Conservation (phyloP, 345 rosid species). For the Populus davidiana region DNA sequence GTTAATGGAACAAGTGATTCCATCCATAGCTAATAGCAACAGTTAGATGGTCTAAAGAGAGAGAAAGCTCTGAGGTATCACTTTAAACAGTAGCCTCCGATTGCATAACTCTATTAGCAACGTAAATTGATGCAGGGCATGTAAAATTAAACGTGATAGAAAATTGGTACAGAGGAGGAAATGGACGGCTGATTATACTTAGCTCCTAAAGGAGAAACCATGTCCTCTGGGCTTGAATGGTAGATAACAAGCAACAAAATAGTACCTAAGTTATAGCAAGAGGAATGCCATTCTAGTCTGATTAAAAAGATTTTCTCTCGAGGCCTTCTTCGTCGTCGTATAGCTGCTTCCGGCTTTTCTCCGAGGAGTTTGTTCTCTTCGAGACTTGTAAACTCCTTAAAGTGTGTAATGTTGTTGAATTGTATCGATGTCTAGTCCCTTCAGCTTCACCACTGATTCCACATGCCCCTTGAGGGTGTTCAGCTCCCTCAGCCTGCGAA, state of each 20-base stretch:
- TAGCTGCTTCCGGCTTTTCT: neutral
- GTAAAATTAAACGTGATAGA: neutral
- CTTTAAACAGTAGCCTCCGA: neutral
- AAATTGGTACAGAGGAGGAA: neutral
- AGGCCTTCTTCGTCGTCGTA: constrained; percentile 11
- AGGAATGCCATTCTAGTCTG: constrained; percentile 2
- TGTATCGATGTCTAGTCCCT: constrained; percentile 79
- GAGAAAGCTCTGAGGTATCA: too few relatives aligned
- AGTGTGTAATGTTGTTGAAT: constrained; percentile 84
- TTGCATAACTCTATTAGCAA: neutral
- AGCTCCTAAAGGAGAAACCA: neutral
- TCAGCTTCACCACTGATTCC: constrained; percentile 81
- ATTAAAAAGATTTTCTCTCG: neutral
- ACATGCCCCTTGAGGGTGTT: constrained; percentile 74
- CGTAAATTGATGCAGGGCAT: neutral
- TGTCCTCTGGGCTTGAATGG: neutral
- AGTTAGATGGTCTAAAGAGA: too few relatives aligned
- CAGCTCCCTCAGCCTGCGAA: constrained; percentile 71
- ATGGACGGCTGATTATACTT: neutral
- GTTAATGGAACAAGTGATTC: too few relatives aligned
- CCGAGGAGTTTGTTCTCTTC: neutral
- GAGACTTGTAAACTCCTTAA: constrained; percentile 6
- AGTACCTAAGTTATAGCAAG: neutral
- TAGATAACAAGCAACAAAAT: neutral
- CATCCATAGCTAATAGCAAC: too few relatives aligned